These are phyloP conservation scores for Moricandia arvensis DNA, from an alignment of 345 rosid genomes.

Conservation along the genomic window DNA sequence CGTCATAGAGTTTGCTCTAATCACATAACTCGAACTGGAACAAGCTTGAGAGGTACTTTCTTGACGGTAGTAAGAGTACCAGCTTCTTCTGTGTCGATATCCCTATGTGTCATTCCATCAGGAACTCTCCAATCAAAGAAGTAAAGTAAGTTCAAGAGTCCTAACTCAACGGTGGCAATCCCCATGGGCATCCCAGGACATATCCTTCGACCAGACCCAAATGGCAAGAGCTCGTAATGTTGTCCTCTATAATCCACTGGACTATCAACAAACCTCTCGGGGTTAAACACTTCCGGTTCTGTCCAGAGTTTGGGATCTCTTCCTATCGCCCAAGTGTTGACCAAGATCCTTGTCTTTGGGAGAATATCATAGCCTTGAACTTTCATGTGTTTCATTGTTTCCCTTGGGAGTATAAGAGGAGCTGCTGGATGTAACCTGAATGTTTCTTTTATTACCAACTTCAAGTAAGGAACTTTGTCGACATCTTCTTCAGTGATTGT, in stretches of 20 bases:
- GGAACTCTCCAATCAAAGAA: neutral
- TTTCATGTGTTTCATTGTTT: conserved; percentile 46
- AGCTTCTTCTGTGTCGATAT: neutral
- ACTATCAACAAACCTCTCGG: conserved; percentile 51
- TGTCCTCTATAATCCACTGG: conserved; percentile 49
- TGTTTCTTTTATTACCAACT: conserved; percentile 54
- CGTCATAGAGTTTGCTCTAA: conserved; percentile 1
- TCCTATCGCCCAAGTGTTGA: conserved; percentile 49
- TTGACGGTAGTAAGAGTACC: conserved; percentile 1
- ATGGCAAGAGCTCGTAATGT: conserved; percentile 54
- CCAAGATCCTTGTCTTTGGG: conserved; percentile 38
- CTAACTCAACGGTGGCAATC: neutral
- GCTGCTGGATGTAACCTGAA: conserved; percentile 55
- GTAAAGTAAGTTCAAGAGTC: neutral
- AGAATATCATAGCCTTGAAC: conserved; percentile 50
- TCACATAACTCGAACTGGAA: conserved; percentile 6
- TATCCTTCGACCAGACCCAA: conserved; percentile 32
- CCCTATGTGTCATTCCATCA: neutral
- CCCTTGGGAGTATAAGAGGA: conserved; percentile 56
- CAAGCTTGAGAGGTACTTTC: neutral
- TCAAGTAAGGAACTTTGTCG: conserved; percentile 42
- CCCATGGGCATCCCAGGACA: neutral
- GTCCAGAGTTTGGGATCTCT: conserved; percentile 47
- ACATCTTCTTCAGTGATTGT: conserved; percentile 46
- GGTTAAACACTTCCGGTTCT: conserved; percentile 43